Percentiles rank a stretch among this genome's conserved stretches.
Evolutionary conservation across 352 stramenopile genomes (phyloP).

Genomic region (Stramenopiles sp.): DNA sequence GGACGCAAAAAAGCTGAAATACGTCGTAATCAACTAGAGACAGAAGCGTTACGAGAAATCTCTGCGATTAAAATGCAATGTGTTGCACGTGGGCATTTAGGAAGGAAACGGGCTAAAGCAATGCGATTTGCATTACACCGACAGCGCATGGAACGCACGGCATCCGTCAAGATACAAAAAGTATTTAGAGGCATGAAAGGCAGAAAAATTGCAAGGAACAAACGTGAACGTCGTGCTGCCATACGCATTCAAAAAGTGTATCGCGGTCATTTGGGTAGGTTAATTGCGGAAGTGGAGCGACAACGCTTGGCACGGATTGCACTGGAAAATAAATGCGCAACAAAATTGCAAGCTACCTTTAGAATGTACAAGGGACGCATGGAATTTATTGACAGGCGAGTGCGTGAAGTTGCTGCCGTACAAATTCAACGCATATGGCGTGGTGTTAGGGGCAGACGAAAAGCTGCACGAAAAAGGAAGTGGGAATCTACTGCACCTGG

Average conservation of each 20-base stretch:
- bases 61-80: conserved; percentile 40
- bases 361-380: conserved; percentile 42
- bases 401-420: conserved; percentile 43
- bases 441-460: conserved; percentile 43
- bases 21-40: too few species aligned
- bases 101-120: conserved; percentile 28
- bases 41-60: too few species aligned
- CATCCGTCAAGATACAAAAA: conserved; percentile 35
- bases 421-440: conserved; percentile 71
- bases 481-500: conserved; percentile 62
- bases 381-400: conserved; percentile 26
- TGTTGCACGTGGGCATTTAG: conserved; percentile 34
- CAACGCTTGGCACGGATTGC: conserved; percentile 25
- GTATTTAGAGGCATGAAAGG: conserved; percentile 38
- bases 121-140: conserved; percentile 15
- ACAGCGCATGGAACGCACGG: too few species aligned
- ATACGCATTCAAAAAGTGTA: conserved; percentile 39
- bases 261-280: conserved; percentile 36
- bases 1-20: too few species aligned
- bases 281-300: conserved; percentile 26
- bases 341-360: conserved; percentile 60
- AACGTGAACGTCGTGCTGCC: conserved; percentile 30
- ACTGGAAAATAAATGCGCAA: conserved; percentile 34
- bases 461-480: conserved; percentile 29
- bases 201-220: conserved; percentile 28